These are phyloP conservation scores for Fistulina hepatica DNA, from an alignment of 1,284 basidiomycete genomes.

Conservation along the genomic window DNA sequence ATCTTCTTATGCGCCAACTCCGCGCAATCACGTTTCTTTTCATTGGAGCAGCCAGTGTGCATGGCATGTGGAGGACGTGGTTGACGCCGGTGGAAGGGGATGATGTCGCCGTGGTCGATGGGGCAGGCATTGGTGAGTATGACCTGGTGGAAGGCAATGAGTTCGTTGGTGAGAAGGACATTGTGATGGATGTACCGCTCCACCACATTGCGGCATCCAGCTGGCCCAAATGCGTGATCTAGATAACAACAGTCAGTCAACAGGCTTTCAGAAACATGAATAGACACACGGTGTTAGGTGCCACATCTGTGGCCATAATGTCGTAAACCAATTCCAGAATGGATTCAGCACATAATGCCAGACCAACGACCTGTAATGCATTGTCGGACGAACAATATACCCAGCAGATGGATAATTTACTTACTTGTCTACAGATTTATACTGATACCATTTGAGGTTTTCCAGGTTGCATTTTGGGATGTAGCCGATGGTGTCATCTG, in stretches of 20 bases:
- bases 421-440: constrained; percentile 63
- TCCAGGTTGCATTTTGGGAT: constrained; percentile 46
- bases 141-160: too few relatives aligned
- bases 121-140: too few relatives aligned
- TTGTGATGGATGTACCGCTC: too few relatives aligned
- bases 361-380: constrained; percentile 46
- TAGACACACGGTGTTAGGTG: constrained; percentile 77
- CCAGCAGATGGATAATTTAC: constrained; percentile 18
- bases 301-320: constrained; percentile 80
- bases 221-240: constrained; percentile 82
- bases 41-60: too few relatives aligned
- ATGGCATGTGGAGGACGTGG: too few relatives aligned
- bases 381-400: constrained; percentile 2
- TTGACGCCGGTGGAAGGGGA: too few relatives aligned
- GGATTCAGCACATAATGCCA: constrained; percentile 79
- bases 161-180: too few relatives aligned
- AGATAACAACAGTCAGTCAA: not conserved
- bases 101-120: too few relatives aligned
- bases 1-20: constrained; percentile 92
- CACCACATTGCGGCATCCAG: too few relatives aligned
- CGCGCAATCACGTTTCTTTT: constrained; percentile 67
- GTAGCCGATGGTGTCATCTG: too few relatives aligned
- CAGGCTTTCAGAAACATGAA: too few relatives aligned
- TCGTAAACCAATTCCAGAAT: constrained; percentile 94
- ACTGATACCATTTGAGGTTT: constrained; percentile 57